These are phyloP conservation scores for Kwoniella dejecticola DNA, from an alignment of 768 basidiomycete species.

Conservation along the genomic window DNA sequence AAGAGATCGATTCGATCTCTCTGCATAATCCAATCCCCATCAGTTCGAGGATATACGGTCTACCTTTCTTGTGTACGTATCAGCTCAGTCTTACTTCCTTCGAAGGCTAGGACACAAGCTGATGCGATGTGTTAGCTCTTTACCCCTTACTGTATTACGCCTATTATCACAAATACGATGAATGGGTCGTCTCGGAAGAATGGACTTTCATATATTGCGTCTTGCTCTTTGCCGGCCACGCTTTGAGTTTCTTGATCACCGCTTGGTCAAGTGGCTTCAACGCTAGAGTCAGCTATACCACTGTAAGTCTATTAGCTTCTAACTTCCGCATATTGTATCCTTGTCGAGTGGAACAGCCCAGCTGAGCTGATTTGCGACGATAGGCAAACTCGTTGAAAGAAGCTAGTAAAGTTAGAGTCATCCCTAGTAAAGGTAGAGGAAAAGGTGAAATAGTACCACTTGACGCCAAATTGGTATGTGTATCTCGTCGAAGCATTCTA, in stretches of 20 bases:
- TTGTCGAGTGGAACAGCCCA: background rate
- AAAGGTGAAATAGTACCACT: slow-evolving; percentile 85
- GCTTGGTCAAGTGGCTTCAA: slow-evolving; percentile 81
- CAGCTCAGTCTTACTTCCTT: background rate
- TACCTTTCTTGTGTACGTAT: slow-evolving; percentile 55
- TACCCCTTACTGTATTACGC: slow-evolving; percentile 66
- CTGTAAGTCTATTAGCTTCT: slow-evolving; percentile 59
- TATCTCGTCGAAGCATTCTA: background rate
- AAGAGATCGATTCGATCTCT: slow-evolving; percentile 55
- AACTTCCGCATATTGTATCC: no score
- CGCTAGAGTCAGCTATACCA: slow-evolving; percentile 75
- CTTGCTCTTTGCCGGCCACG: slow-evolving; percentile 79
- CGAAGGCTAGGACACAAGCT: background rate
- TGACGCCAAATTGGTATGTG: slow-evolving; percentile 60
- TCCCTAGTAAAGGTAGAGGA: slow-evolving; percentile 78
- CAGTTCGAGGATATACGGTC: slow-evolving; percentile 53
- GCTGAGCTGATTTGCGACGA: background rate
- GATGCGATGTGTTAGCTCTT: slow-evolving; percentile 28
- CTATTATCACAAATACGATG: slow-evolving; percentile 86
- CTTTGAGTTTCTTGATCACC: slow-evolving; percentile 87
- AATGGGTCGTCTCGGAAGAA: slow-evolving; percentile 89
- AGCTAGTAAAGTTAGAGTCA: slow-evolving; percentile 78
- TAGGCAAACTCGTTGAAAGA: slow-evolving; percentile 68
- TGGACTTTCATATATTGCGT: slow-evolving; percentile 97
- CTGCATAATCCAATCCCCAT: slow-evolving; percentile 56